Percentiles rank a stretch among this genome's conserved stretches.
phyloP scores from a whole-genome alignment of 192 early-diverging fungal genomes.

The Umbelopsis vinacea region DNA sequence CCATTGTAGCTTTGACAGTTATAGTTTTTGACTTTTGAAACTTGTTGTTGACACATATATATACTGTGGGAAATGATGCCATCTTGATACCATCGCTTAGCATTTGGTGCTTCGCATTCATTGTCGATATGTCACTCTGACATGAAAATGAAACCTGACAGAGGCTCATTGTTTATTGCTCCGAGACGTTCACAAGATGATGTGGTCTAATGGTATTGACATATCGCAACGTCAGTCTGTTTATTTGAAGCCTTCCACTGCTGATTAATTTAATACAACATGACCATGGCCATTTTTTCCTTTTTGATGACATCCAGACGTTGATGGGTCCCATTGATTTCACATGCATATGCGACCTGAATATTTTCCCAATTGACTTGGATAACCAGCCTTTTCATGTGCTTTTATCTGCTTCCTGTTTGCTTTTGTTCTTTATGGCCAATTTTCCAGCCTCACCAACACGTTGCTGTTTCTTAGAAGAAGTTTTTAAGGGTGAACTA shows the following conservation, averaged over 20 bases:
- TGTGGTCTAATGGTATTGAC: too few species aligned
- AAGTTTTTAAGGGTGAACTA: constrained; percentile 23
- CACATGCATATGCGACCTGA: too few species aligned
- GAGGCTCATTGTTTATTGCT: too few species aligned
- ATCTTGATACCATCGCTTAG: neutral
- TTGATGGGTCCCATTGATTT: too few species aligned
- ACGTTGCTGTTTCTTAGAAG: constrained; percentile 39
- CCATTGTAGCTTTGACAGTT: neutral
- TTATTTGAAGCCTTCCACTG: too few species aligned
- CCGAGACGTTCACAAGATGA: too few species aligned
- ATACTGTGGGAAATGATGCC: neutral
- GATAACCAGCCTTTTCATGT: neutral
- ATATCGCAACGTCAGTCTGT: too few species aligned
- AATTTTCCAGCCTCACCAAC: constrained; percentile 33
- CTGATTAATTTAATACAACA: too few species aligned
- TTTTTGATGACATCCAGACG: too few species aligned
- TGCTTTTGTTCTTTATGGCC: neutral
- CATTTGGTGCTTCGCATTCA: neutral
- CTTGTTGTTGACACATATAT: neutral
- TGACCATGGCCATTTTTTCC: too few species aligned
- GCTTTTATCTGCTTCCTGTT: neutral
- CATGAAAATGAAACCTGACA: neutral
- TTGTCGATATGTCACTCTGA: neutral
- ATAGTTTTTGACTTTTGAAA: neutral
- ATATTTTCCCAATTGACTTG: too few species aligned